Evolutionary conservation across 2,329 filamentous ascomycete genomes (phyloP), one percentile per base, ranked within the genome.

Genomic region (Ciborinia camelliae): DNA sequence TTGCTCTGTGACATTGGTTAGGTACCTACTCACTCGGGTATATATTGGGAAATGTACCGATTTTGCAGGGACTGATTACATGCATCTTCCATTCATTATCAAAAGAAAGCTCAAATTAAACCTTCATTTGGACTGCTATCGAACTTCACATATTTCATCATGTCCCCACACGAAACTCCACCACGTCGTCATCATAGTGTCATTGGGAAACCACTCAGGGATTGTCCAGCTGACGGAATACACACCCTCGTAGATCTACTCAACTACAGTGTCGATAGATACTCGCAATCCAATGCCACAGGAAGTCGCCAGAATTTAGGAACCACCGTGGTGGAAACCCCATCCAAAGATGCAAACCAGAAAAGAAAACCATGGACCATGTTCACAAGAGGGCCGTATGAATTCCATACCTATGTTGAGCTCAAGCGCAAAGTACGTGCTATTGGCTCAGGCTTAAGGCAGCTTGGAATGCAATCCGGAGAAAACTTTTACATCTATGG

Each of bases 401-500:
- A 43, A 43, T 43, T 43, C 18, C 39, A 43, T 23, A 52, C n/a
- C 28, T 52, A 52, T 30, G 7, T 52, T 23, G 7, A 52, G 28
- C 14, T 52, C 7, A 52, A 28, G 48, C 48, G 28, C 28, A 23
- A 6, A 26, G 47, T 52, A 30, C n/a, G 10, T 4, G 28, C n/a
- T 14, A 52, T 8, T 52, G 48, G 48, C 14, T 52, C n/a, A 23
- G n/a, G 6, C 39, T 43, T 43, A 43, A 43, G 39, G 18, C 39
- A 43, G 39, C 39, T 43, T 43, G 39, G 39, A 43, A 43, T 43
- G 9, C 39, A 9, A 43, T 18, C 39, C 18, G 39, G 39, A 18
- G 39, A 43, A 43, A 43, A 43, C 90, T 68, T 86, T 88, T 58
- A 95, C 90, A 20, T 43, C 39, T 43, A 43, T 43, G 39, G 39